A percentile compares a stretch with the other conserved stretches of the same genome.
These are phyloP conservation scores for Aeschynomene evenia DNA, from an alignment of 306 rosid genomes.

Conservation along the genomic window DNA sequence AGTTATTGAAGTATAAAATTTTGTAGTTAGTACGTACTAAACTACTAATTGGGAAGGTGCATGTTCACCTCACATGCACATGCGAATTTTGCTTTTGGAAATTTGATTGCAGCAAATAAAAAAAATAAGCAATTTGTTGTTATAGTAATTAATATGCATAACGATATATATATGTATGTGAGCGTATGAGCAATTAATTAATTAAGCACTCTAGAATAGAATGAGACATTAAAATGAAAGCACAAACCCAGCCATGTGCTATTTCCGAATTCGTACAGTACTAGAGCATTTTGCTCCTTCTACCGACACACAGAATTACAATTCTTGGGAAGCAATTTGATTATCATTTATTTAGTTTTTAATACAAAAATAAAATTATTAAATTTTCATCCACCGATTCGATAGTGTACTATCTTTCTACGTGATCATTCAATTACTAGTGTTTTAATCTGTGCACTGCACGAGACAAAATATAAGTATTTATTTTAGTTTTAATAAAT, in stretches of 20 bases:
- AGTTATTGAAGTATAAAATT: not conserved
- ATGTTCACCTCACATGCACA: not conserved
- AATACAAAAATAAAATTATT: too few species aligned
- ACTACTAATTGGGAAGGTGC: not conserved
- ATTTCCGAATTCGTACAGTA: slow-evolving; percentile 26
- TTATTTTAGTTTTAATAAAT: too few species aligned
- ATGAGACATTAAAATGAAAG: too few species aligned
- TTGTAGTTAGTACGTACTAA: not conserved
- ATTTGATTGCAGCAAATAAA: too few species aligned
- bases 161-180: too few species aligned
- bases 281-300: slow-evolving; percentile 32
- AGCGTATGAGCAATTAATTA: not conserved
- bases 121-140: not conserved
- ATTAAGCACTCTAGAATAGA: too few species aligned
- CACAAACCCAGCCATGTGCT: slow-evolving; percentile 50
- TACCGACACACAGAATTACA: slow-evolving; percentile 35
- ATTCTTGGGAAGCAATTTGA: slow-evolving; percentile 4
- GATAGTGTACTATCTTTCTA: too few species aligned
- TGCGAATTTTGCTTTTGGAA: not conserved
- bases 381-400: too few species aligned
- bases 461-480: too few species aligned
- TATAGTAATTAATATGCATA: not conserved
- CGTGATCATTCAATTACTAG: too few species aligned
- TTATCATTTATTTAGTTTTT: not conserved
- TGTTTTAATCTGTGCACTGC: too few species aligned